Evolutionary conservation across 2,329 filamentous ascomycete genomes (phyloP).

Genomic region (Aspergillus chevalieri): DNA sequence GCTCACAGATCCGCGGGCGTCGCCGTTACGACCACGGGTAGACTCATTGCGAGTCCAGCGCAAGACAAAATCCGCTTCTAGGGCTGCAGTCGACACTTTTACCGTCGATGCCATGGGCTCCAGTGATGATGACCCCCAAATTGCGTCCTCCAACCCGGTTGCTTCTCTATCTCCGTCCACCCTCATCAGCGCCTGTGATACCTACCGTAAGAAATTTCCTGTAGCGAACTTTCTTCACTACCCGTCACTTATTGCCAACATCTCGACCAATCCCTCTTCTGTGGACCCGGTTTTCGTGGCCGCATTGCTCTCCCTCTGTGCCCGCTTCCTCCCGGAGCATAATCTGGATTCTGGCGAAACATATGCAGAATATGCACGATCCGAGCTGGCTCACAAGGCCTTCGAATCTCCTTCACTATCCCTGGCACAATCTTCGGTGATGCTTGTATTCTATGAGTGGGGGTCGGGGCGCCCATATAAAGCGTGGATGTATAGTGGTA

Average conservation of each 20-base stretch:
- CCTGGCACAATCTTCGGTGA: constrained; percentile 31
- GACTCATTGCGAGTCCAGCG: background rate
- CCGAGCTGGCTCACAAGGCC: constrained; percentile 23
- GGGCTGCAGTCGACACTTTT: background rate
- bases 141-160: constrained; percentile 14
- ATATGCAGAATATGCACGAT: constrained; percentile 29
- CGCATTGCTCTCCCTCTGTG: constrained; percentile 28
- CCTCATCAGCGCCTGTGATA: constrained; percentile 29
- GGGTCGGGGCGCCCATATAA: constrained; percentile 30
- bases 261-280: constrained; percentile 22
- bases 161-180: constrained; percentile 19
- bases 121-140: background rate
- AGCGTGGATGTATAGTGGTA: constrained; percentile 36
- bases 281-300: constrained; percentile 31
- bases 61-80: background rate
- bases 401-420: constrained; percentile 30
- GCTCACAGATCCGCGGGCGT: constrained; percentile 26
- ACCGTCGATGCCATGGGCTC: background rate
- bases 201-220: constrained; percentile 33
- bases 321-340: constrained; percentile 24
- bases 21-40: background rate
- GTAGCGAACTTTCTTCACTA: constrained; percentile 34
- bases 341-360: constrained; percentile 20
- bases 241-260: constrained; percentile 29
- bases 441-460: constrained; percentile 34